These are phyloP conservation scores for Ascochyta clinopodiicola DNA, from an alignment of 2,329 filamentous ascomycete species.

Conservation along the genomic window DNA sequence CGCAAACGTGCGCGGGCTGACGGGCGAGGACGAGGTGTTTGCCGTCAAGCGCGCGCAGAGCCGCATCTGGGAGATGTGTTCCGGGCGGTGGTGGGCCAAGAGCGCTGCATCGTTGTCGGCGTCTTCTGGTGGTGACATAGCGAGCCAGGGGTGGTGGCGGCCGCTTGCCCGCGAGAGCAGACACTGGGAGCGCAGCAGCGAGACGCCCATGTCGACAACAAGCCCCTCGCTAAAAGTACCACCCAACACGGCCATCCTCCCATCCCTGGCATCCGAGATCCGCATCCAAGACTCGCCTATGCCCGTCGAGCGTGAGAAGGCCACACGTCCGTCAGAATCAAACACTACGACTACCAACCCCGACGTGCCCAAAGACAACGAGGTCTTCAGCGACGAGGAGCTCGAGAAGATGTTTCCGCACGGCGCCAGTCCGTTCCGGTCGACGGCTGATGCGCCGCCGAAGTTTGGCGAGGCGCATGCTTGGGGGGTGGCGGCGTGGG, in stretches of 20 bases:
- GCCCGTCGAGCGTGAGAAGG: conserved; percentile 1
- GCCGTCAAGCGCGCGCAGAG: conserved; percentile 79
- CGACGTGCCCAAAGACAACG: conserved; percentile 5
- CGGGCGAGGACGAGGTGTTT: conserved; percentile 81
- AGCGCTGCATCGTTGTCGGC: conserved; percentile 25
- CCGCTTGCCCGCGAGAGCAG: conserved; percentile 69
- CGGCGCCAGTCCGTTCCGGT: conserved; percentile 56
- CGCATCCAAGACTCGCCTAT: no score
- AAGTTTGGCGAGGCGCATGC: conserved; percentile 61
- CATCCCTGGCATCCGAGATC: neutral
- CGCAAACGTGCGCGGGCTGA: conserved; percentile 70
- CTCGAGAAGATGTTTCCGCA: conserved; percentile 50
- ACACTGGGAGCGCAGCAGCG: conserved; percentile 65
- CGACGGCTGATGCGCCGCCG: conserved; percentile 54
- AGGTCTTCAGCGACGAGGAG: conserved; percentile 15
- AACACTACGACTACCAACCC: no score
- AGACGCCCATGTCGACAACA: neutral
- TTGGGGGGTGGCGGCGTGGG: conserved; percentile 62
- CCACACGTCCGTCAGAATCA: neutral
- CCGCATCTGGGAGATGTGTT: conserved; percentile 83
- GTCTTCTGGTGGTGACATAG: conserved; percentile 48
- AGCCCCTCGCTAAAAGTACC: neutral
- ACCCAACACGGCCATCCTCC: conserved; percentile 8
- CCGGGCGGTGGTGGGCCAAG: conserved; percentile 71
- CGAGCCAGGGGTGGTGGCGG: conserved; percentile 64